Conservation (phyloP, 768 basidiomycete species). For the Suillus plorans region DNA sequence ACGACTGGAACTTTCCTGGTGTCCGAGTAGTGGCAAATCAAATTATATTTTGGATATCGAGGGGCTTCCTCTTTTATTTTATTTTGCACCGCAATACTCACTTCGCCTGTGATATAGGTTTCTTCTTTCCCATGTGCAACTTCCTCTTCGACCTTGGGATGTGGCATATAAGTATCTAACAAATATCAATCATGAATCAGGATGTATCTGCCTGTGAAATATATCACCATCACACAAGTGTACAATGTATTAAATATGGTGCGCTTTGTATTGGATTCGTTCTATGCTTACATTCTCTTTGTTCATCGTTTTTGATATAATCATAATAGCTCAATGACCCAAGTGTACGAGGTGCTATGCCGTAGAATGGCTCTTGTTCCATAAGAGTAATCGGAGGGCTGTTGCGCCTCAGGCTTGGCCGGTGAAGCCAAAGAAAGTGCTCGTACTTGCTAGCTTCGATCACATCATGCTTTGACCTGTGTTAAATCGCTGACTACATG, state of each 20-base stretch:
- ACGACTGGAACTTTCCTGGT: no score
- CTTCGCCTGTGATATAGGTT: no score
- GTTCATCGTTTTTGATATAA: not conserved
- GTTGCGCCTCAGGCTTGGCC: not conserved
- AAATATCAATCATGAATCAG: not conserved
- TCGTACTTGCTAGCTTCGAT: no score
- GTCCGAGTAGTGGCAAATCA: no score
- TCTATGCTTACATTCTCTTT: not conserved
- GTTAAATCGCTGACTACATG: not conserved
- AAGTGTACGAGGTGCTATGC: not conserved
- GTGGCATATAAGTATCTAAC: not conserved
- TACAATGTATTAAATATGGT: no score
- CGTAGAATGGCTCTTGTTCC: not conserved
- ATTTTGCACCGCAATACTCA: no score
- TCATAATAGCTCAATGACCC: not conserved
- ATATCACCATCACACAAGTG: no score
- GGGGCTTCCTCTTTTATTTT: no score
- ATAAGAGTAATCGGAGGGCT: not conserved
- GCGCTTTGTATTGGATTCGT: not conserved
- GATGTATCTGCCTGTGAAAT: not conserved
- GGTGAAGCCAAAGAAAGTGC: no score
- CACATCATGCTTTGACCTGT: not conserved
- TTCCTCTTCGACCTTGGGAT: not conserved
- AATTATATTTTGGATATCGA: no score
- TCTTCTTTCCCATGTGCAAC: not conserved